phyloP scores from a whole-genome alignment of 2,329 filamentous ascomycete species.

The Aschersonia sp. region DNA sequence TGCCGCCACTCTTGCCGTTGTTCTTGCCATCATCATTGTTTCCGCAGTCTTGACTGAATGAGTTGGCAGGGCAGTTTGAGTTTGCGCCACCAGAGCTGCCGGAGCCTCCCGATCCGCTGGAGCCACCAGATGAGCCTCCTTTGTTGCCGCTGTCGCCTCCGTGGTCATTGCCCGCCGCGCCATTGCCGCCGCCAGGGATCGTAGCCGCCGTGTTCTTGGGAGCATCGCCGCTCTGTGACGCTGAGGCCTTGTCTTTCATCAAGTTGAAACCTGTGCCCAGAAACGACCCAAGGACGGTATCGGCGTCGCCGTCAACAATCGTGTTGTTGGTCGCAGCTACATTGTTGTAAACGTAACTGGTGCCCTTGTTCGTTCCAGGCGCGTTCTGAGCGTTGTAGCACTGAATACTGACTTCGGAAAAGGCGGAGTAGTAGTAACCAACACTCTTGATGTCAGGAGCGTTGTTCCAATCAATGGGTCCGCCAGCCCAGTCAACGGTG shows the following conservation, averaged over 20 bases:
- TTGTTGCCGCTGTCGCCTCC: slow-evolving; percentile 2
- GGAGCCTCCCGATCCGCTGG: slow-evolving; percentile 9
- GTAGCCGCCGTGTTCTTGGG: slow-evolving; percentile 11
- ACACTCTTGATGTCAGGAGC: slow-evolving; percentile 63
- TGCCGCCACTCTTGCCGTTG: slow-evolving; percentile 16
- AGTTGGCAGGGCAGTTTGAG: slow-evolving; percentile 18
- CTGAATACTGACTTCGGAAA: slow-evolving; percentile 64
- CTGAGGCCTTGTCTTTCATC: slow-evolving; percentile 25
- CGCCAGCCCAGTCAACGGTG: slow-evolving; percentile 85
- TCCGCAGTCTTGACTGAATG: slow-evolving; percentile 27
- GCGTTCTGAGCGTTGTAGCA: slow-evolving; percentile 56
- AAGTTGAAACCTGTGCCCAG: slow-evolving; percentile 69
- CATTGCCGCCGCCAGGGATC: slow-evolving; percentile 16
- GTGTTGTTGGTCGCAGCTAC: slow-evolving; percentile 56
- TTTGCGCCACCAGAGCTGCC: slow-evolving; percentile 8
- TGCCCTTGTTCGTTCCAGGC: slow-evolving; percentile 55
- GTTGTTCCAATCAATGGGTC: slow-evolving; percentile 63
- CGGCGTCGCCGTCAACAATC: slow-evolving; percentile 59
- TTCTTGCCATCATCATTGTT: slow-evolving; percentile 8
- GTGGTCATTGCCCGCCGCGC: slow-evolving; percentile 11
- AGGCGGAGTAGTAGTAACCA: slow-evolving; percentile 78
- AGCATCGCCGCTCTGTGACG: slow-evolving; percentile 6
- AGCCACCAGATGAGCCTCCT: slow-evolving; percentile 9
- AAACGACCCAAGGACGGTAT: slow-evolving; percentile 65
- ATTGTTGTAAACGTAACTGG: slow-evolving; percentile 64